Evolutionary conservation across 2,329 filamentous ascomycete genomes (phyloP).

Genomic region (Alternaria longipes): DNA sequence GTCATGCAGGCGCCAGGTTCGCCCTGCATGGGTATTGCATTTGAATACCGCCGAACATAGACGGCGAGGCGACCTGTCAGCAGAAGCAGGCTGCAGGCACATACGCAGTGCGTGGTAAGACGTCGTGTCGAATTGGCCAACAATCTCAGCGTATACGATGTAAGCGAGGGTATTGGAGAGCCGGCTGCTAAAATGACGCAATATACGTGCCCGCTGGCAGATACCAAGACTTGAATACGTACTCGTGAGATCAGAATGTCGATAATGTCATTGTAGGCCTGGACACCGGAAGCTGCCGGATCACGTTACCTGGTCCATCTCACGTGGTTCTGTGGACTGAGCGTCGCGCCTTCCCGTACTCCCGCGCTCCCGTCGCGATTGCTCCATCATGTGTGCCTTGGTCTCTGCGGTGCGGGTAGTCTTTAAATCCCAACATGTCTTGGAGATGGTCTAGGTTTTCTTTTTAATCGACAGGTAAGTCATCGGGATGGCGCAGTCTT

Average conservation of each 20-base stretch:
- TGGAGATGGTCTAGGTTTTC: too few species aligned
- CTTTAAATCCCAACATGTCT: too few species aligned
- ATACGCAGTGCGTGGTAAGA: not conserved
- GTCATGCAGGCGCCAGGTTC: conserved; percentile 18
- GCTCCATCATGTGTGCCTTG: not conserved
- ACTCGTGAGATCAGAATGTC: not conserved
- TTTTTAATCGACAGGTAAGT: too few species aligned
- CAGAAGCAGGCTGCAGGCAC: conserved; percentile 7
- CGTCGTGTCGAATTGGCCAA: not conserved
- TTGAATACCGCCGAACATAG: conserved; percentile 23
- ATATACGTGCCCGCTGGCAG: too few species aligned
- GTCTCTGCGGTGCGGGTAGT: too few species aligned
- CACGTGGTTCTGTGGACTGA: conserved; percentile 31
- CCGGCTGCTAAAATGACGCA: too few species aligned
- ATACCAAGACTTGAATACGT: not conserved
- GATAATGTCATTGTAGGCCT: not conserved
- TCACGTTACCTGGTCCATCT: not conserved
- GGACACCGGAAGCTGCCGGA: not conserved
- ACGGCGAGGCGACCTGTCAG: conserved; percentile 4
- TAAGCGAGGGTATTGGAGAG: not conserved
- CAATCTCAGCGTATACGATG: not conserved
- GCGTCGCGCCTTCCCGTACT: conserved; percentile 26
- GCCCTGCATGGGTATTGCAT: conserved; percentile 24
- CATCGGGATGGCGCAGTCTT: too few species aligned
- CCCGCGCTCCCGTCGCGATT: conserved; percentile 18